Percentiles rank a stretch among this genome's conserved stretches.
Evolutionary conservation across 495 filamentous ascomycete species (phyloP).

Genomic region (Glonium stellatum): DNA sequence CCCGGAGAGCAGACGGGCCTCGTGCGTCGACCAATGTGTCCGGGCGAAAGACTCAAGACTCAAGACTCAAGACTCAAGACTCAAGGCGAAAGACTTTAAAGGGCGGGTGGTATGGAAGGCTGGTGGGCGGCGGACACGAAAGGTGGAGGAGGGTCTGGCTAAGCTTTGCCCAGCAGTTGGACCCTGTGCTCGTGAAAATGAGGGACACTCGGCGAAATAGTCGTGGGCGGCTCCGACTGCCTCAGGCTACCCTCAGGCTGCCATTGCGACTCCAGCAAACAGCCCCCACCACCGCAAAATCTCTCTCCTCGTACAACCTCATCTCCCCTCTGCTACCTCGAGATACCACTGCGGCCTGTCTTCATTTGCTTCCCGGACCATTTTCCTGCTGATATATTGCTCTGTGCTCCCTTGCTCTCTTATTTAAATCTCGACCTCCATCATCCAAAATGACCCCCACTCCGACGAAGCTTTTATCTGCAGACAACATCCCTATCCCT

Average conservation of each 20-base stretch:
- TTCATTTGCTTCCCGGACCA: not conserved
- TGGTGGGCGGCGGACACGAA: too few species aligned
- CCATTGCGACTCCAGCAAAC: not conserved
- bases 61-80: too few species aligned
- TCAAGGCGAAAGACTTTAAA: too few species aligned
- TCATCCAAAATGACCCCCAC: not conserved
- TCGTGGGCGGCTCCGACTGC: not conserved
- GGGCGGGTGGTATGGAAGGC: too few species aligned
- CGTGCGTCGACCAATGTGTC: too few species aligned
- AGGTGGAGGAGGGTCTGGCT: not conserved
- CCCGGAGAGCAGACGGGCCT: too few species aligned
- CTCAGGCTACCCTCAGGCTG: conserved; percentile 6
- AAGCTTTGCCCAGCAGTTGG: conserved; percentile 2
- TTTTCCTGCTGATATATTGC: not conserved
- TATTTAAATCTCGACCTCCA: not conserved
- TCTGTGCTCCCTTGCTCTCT: not conserved
- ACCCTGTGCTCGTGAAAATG: conserved; percentile 3
- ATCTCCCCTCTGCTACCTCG: not conserved
- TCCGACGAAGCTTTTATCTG: conserved; percentile 10
- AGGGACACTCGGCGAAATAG: not conserved
- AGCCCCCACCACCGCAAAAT: conserved; percentile 1
- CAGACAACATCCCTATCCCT: conserved; percentile 11
- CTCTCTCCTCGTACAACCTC: not conserved
- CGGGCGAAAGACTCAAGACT: too few species aligned
- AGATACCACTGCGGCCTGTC: not conserved